Base-by-base conservation (phyloP, 331 rosid species). In the Quercus lobata region DNA sequence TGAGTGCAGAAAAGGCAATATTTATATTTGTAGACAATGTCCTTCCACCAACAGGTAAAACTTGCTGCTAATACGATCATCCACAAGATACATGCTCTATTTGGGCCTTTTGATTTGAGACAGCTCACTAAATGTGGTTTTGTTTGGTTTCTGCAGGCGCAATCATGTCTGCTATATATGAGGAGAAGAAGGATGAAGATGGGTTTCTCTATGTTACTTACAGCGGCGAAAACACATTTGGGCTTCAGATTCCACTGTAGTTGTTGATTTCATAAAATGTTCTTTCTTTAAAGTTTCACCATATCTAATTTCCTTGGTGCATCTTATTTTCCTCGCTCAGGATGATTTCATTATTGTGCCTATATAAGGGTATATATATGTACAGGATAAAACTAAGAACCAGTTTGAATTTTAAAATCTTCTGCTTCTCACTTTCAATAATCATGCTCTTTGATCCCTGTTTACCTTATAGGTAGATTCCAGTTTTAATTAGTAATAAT, bases 151-250 rank as follows among this genome's bases (percentile, higher is more conserved):
- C 73, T 69, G 30, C 87, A 93, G 98, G 98, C 65, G 97, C 97
- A 68, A 91, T 93, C 21, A 89, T 93, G 94, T 89, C 96, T 78
- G 92, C 96, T 69, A 93, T 93, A 88, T 93, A 93, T 72, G 97
- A 91, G 75, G 97, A 91, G 84, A 91, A 91, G 91, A 93, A 93
- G 87, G 97, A 93, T 81, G 97, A 91, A 63, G 97, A 93, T 56
- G 96, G 96, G 32, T 93, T 93, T 86, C 97, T 91, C n/a, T 91
- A 91, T 73, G 97, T 93, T 56, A 88, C 92, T 54, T 93, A 93
- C 91, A 93, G 94, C n/a, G 96, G 97, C 16, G 96, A 93, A 86
- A 93, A 93, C 83, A 93, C 97, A 72, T 93, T 93, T 21, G 97
- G 94, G 41, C 77, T 66, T 30, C 79, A 71, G 75, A 74, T 78